Base-by-base conservation (phyloP, 1,284 basidiomycete species). In the Leccinum laetum region DNA sequence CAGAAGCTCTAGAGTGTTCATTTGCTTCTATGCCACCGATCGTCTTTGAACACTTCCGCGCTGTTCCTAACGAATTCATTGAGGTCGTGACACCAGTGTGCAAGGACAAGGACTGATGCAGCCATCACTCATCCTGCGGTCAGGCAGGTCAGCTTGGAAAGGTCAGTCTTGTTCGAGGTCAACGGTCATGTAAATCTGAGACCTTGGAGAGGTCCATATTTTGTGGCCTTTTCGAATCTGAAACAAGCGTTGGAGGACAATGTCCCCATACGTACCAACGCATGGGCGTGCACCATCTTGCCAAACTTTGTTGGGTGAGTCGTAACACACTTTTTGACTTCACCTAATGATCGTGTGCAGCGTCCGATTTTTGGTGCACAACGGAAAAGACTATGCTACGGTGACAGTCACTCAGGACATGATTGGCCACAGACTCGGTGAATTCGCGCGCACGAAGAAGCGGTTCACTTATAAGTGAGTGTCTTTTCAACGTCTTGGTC, bases 341-440 rank as follows among this genome's bases (percentile, higher is more conserved):
- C 41, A 29, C 60, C 35, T 26, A 35, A 39, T 56, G 29, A 26
- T 37, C 37, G 52, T 18, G 35, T 3, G 21, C 71, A 94, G 92
- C 5, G 83, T 96, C 57, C 89, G 90, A 64, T 98, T 98, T 77
- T 81, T 94, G 77, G 94, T 99, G 1, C 95, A 99, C 80, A 99
- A 98, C 72, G 97, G 97, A 57, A 95, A 93, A 79, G 88, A 94
- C 70, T 98, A 96, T 76, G 70, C 91, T 13, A 95, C 96, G 0
- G 90, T 99, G 41, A 81, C 85, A 41, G 84, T 99, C 65, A 95
- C 94, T 13, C 95, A 97, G 78, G 96, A 99, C 77, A 99, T 99
- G 96, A 95, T 99, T 3, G 97, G 97, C 0, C 96, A 99, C 78
- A 99, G 99, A 79, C 80, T 99, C 63, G 97, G 97, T 61, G 96